A percentile compares a stretch with the other conserved stretches of the same genome.
phyloP scores from a whole-genome alignment of 2,329 filamentous ascomycete species.

The Diaporthe citrichinensis region DNA sequence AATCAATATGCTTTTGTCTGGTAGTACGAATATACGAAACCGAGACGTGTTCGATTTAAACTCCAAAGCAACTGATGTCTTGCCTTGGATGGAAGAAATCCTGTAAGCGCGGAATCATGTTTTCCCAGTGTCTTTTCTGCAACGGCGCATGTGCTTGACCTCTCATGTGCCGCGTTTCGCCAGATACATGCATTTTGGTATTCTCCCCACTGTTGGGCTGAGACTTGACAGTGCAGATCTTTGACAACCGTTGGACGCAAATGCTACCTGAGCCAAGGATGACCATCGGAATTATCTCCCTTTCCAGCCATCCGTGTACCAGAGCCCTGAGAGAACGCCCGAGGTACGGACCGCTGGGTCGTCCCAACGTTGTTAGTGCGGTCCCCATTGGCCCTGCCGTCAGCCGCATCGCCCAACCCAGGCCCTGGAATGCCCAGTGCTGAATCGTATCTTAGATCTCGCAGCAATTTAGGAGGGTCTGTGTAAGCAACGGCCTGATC shows the following conservation, averaged over 20 bases:
- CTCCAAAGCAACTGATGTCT: not conserved
- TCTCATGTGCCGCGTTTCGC: not conserved
- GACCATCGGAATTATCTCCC: not conserved
- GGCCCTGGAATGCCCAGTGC: not conserved
- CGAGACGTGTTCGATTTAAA: not conserved
- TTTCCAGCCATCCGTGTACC: not conserved
- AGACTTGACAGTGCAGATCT: conserved; percentile 20
- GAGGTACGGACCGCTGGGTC: conserved; percentile 18
- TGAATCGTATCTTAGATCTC: conserved; percentile 3
- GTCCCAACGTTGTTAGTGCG: not conserved
- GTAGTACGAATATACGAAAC: not conserved
- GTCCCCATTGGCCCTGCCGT: not conserved
- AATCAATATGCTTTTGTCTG: not conserved
- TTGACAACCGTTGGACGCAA: not conserved
- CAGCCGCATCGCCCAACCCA: not conserved
- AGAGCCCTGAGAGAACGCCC: not conserved
- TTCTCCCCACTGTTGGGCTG: not conserved
- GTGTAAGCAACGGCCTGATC: not conserved
- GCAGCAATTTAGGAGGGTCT: not conserved
- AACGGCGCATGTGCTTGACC: not conserved
- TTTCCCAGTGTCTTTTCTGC: not conserved
- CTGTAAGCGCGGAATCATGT: not conserved
- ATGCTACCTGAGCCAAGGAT: not conserved
- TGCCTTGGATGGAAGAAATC: not conserved
- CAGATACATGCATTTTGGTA: not conserved